Conservation (phyloP, 139 green algal genomes). For the Medakamo hakoo region DNA sequence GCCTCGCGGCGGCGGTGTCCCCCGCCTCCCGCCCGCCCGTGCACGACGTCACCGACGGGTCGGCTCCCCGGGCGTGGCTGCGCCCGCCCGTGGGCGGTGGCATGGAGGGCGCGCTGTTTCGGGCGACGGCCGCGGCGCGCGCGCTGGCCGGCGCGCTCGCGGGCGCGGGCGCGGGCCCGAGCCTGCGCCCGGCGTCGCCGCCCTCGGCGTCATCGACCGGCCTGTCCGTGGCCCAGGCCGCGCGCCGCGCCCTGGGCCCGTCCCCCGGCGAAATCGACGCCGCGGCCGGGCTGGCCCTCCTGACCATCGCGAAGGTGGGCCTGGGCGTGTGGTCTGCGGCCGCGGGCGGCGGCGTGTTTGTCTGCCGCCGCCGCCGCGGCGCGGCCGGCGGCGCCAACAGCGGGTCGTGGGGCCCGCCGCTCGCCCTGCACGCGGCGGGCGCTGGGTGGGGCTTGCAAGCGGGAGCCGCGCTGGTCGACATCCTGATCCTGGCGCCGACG, state of each 20-base stretch:
- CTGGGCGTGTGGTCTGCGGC: conserved; percentile 34
- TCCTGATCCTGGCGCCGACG: conserved; percentile 8
- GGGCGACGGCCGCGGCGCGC: conserved; percentile 12
- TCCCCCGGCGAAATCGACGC: conserved; percentile 32
- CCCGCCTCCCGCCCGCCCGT: conserved; percentile 37
- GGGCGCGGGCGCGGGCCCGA: neutral
- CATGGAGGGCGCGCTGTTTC: conserved; percentile 49
- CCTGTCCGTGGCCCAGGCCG: conserved; percentile 2
- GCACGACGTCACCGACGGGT: conserved; percentile 47
- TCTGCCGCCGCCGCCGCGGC: too few species aligned
- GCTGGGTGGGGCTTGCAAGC: conserved; percentile 1
- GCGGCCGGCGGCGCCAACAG: too few species aligned
- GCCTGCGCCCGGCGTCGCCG: neutral
- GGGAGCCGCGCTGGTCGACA: conserved; percentile 5
- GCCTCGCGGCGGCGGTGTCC: conserved; percentile 28
- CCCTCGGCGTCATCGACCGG: neutral
- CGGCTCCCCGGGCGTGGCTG: conserved; percentile 45
- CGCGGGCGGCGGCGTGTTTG: conserved; percentile 45
- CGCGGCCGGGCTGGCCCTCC: conserved; percentile 29
- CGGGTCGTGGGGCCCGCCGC: conserved; percentile 7
- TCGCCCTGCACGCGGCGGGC: conserved; percentile 1
- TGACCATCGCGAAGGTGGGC: conserved; percentile 21
- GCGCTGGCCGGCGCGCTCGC: neutral
- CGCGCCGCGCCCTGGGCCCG: conserved; percentile 19
- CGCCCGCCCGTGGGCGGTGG: conserved; percentile 34